Conservation (phyloP, 176 grass and related monocot genomes). For the Otatea glauca region DNA sequence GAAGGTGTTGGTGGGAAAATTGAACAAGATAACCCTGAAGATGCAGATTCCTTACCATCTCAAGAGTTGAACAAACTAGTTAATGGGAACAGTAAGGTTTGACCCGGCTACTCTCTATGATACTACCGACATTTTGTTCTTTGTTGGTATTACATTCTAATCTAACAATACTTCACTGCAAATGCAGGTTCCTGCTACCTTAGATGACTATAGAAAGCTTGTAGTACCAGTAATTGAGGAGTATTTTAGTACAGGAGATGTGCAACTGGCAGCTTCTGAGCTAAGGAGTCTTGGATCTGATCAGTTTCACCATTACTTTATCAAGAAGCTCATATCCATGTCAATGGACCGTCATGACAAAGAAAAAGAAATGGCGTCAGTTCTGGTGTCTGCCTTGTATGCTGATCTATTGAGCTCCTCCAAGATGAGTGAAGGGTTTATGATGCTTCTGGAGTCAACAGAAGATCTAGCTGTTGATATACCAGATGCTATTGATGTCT, state of each 20-base stretch:
- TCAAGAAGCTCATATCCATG: slow-evolving; percentile 89
- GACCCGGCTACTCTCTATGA: slow-evolving; percentile 17
- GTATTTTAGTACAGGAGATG: slow-evolving; percentile 85
- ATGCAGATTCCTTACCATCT: slow-evolving; percentile 47
- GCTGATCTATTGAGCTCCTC: slow-evolving; percentile 65
- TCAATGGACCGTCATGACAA: slow-evolving; percentile 89
- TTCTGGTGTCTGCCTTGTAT: slow-evolving; percentile 77
- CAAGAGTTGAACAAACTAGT: slow-evolving; percentile 49
- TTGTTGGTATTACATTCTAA: slow-evolving; percentile 21
- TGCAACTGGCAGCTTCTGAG: slow-evolving; percentile 67
- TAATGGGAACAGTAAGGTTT: slow-evolving; percentile 62
- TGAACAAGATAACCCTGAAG: slow-evolving; percentile 52
- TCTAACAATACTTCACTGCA: slow-evolving; percentile 16
- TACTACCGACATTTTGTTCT: slow-evolving; percentile 17
- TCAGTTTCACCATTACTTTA: slow-evolving; percentile 68
- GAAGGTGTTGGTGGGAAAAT: slow-evolving; percentile 50
- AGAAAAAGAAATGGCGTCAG: slow-evolving; percentile 89
- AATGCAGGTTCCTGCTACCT: slow-evolving; percentile 61
- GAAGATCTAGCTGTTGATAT: slow-evolving; percentile 82
- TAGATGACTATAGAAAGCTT: slow-evolving; percentile 70
- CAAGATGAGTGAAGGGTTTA: slow-evolving; percentile 75
- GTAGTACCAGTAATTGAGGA: slow-evolving; percentile 71
- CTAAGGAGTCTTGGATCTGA: slow-evolving; percentile 62
- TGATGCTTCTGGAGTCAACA: slow-evolving; percentile 68
- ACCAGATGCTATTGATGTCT: slow-evolving; percentile 70